These are phyloP conservation scores for Talaromyces atroroseus DNA, from an alignment of 2,329 filamentous ascomycete genomes.

Conservation along the genomic window DNA sequence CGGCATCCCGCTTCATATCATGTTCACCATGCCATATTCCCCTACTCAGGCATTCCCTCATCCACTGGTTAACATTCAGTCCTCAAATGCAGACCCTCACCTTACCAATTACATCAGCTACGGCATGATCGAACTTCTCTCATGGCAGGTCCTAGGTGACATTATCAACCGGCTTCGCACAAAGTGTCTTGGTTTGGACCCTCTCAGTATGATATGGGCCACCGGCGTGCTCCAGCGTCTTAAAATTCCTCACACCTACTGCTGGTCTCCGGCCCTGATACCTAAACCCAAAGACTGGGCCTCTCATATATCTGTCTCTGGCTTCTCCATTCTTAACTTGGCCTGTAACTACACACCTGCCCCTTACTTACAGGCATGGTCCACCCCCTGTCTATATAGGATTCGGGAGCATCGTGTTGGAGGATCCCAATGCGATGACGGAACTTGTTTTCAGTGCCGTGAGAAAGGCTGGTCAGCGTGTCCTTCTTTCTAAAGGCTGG, in stretches of 20 bases:
- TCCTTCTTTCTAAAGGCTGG: constrained; percentile 82
- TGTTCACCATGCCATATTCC: constrained; percentile 51
- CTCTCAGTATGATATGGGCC: constrained; percentile 20
- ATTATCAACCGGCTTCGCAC: constrained; percentile 42
- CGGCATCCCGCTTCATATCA: constrained; percentile 47
- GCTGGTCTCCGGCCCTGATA: constrained; percentile 24
- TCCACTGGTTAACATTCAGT: constrained; percentile 46
- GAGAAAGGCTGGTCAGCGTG: constrained; percentile 60
- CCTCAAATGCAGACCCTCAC: constrained; percentile 26
- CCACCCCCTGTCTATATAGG: constrained; percentile 74
- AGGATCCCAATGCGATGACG: constrained; percentile 67
- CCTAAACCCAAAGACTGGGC: constrained; percentile 40
- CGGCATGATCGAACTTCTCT: constrained; percentile 2
- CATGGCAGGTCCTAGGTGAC: constrained; percentile 30
- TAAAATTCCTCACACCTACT: constrained; percentile 7
- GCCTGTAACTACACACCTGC: constrained; percentile 62
- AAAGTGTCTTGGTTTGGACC: constrained; percentile 36
- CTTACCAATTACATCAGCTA: constrained; percentile 6
- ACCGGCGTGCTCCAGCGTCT: constrained; percentile 3
- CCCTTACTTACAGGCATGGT: constrained; percentile 60
- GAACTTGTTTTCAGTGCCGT: constrained; percentile 68
- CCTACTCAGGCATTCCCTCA: constrained; percentile 36
- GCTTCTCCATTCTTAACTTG: constrained; percentile 55
- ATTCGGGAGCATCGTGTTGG: constrained; percentile 76
- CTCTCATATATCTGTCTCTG: constrained; percentile 32